Conservation (phyloP, 352 stramenopile genomes). For the Elongisporangium anandrum region DNA sequence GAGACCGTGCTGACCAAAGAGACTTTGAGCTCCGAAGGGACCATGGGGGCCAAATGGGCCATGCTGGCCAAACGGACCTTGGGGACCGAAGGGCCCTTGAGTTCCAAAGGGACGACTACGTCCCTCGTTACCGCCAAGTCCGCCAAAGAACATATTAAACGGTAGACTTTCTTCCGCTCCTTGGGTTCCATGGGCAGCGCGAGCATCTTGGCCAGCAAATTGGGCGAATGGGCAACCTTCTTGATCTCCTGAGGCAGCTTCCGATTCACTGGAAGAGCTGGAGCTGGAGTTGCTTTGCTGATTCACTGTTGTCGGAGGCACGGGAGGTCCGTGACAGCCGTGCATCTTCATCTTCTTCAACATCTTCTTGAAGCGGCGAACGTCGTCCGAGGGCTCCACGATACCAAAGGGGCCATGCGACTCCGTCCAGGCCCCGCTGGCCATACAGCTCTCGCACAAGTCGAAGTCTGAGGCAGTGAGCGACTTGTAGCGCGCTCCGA, state of each 20-base stretch:
- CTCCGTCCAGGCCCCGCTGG: conserved; percentile 33
- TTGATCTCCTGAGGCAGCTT: neutral
- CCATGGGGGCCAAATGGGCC: conserved; percentile 3
- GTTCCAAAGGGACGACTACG: neutral
- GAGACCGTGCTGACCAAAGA: conserved; percentile 6
- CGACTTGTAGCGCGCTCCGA: conserved; percentile 66
- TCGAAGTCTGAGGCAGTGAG: conserved; percentile 58
- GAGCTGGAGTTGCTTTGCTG: neutral
- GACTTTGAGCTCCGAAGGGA: neutral
- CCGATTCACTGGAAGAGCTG: neutral
- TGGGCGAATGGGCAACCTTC: neutral
- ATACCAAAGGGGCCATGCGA: conserved; percentile 55
- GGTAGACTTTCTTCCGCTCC: neutral
- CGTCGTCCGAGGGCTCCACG: conserved; percentile 26
- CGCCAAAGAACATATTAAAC: neutral
- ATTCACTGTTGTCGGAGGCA: neutral
- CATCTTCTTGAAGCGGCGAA: conserved; percentile 23
- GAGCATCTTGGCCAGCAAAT: neutral
- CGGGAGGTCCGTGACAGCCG: neutral
- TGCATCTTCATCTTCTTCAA: conserved; percentile 8
- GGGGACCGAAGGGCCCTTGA: conserved; percentile 6
- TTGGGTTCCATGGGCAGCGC: neutral
- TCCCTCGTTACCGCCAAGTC: neutral
- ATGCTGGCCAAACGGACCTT: conserved; percentile 4
- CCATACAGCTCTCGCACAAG: conserved; percentile 56